Percentiles rank a stretch among this genome's conserved stretches.
These are phyloP conservation scores for Brassica balearica DNA, from an alignment of 441 rosid species.

Conservation along the genomic window DNA sequence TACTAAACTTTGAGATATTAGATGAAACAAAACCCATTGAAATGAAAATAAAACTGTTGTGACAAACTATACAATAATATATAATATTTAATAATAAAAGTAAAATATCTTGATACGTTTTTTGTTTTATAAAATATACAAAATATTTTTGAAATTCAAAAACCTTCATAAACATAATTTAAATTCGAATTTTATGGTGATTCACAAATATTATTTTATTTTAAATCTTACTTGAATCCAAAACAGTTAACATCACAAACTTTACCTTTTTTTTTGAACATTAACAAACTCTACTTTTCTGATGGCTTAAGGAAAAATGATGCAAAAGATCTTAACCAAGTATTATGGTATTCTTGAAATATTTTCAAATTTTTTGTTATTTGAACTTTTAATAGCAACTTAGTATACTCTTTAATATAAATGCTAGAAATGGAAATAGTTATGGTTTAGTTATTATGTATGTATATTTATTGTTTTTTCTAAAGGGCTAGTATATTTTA, in stretches of 20 bases:
- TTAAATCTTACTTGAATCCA: neutral
- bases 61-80: neutral
- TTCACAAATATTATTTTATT: neutral
- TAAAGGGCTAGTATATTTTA: too few relatives aligned
- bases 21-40: neutral
- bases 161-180: neutral
- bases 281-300: too few relatives aligned
- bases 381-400: neutral
- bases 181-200: neutral
- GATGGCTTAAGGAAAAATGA: neutral
- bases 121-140: neutral
- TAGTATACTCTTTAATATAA: neutral
- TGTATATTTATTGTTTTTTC: too few relatives aligned
- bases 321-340: neutral
- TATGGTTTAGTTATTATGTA: too few relatives aligned
- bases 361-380: neutral
- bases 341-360: neutral
- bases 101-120: neutral
- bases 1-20: neutral
- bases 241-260: neutral
- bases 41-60: neutral
- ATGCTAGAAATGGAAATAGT: neutral
- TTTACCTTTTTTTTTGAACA: neutral
- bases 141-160: too few relatives aligned
- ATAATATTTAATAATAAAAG: too few relatives aligned